A percentile compares a stretch with the other conserved stretches of the same genome.
Conservation (phyloP, 1,284 basidiomycete genomes). For the Volvariella volvacea region DNA sequence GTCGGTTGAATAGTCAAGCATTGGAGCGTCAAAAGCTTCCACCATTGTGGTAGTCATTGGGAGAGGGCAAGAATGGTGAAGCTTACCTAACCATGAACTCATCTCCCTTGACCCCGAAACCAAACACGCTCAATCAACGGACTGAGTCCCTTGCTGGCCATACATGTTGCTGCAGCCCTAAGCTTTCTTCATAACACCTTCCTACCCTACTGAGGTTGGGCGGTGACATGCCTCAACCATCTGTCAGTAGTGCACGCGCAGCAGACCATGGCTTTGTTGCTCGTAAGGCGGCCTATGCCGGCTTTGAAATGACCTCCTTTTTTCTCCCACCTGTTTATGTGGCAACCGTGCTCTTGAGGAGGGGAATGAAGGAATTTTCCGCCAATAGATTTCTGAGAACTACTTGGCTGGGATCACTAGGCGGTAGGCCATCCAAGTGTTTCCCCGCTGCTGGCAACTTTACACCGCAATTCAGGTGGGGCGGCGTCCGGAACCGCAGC, state of each 20-base stretch:
- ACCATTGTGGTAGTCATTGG: conserved; percentile 33
- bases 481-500: conserved; percentile 24
- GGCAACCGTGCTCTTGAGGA: conserved; percentile 43
- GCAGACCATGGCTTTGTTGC: conserved; percentile 45
- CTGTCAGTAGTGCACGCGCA: conserved; percentile 18
- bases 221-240: no score
- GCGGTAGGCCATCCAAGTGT: conserved; percentile 30
- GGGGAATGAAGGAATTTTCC: conserved; percentile 45
- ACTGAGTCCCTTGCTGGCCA: no score
- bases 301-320: conserved; percentile 59
- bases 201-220: no score
- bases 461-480: conserved; percentile 19
- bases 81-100: conserved; percentile 67
- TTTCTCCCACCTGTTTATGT: conserved; percentile 54
- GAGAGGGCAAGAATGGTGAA: not conserved
- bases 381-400: conserved; percentile 58
- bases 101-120: conserved; percentile 97
- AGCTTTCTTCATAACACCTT: no score
- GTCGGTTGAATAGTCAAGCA: conserved; percentile 61
- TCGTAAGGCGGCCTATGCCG: conserved; percentile 54
- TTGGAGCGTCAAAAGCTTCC: conserved; percentile 58
- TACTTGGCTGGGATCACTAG: conserved; percentile 60
- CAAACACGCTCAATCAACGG: not conserved
- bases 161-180: no score
- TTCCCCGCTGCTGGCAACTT: not conserved